phyloP scores from a whole-genome alignment of 805 yeast species.

The Cyberlindnera japonica region DNA sequence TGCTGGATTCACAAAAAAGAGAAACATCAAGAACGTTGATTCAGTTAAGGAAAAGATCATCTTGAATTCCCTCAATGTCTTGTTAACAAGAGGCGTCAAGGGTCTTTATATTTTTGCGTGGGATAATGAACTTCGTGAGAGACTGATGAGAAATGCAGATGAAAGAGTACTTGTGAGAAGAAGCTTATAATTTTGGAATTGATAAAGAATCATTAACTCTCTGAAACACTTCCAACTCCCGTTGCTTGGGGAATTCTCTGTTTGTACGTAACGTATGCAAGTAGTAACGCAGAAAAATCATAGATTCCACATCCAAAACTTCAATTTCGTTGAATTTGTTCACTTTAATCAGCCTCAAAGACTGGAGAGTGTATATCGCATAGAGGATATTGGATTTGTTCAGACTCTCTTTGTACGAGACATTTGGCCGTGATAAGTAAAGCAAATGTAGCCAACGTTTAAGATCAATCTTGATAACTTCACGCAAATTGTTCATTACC shows the following conservation, averaged over 20 bases:
- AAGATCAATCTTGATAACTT: constrained; percentile 15
- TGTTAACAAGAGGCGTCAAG: constrained; percentile 43
- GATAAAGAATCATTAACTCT: neutral
- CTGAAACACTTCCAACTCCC: constrained; percentile 5
- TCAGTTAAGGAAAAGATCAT: constrained; percentile 38
- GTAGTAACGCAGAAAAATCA: constrained; percentile 9
- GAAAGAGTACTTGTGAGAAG: constrained; percentile 10
- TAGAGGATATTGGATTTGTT: constrained; percentile 24
- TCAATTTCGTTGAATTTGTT: constrained; percentile 13
- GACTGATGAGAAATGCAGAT: constrained; percentile 24
- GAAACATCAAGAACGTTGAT: constrained; percentile 35
- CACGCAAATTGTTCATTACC: constrained; percentile 15
- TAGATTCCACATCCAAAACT: constrained; percentile 14
- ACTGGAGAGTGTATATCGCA: constrained; percentile 22
- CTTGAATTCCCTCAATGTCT: constrained; percentile 41
- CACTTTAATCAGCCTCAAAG: constrained; percentile 15
- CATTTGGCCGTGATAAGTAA: constrained; percentile 18
- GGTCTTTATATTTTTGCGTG: constrained; percentile 42
- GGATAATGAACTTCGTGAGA: constrained; percentile 36
- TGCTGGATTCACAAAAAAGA: constrained; percentile 43
- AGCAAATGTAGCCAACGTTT: constrained; percentile 23
- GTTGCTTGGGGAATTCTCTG: constrained; percentile 3
- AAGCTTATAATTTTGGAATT: neutral
- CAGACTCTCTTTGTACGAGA: constrained; percentile 20
- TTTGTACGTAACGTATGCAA: constrained; percentile 13